Evolutionary conservation across 2,329 filamentous ascomycete genomes (phyloP), one percentile per base, ranked within the genome.

Genomic region (Xylogone sp.): DNA sequence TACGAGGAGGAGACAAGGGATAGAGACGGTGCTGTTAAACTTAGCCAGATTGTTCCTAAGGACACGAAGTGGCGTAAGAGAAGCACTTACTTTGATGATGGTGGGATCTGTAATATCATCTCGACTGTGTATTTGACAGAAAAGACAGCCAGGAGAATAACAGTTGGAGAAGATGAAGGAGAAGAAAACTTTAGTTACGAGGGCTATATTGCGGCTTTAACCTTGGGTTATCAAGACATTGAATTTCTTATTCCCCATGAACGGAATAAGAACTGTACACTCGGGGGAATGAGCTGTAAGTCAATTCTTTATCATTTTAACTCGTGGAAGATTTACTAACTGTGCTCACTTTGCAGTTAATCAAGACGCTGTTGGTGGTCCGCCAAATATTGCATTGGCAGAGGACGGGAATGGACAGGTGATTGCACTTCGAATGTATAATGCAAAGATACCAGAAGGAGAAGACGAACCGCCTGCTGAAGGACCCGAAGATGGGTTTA

Each of bases 401-500:
- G 39, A 44, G n/a, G 34, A 39, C n/a, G 39, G 31, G 2, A 43
- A 49, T 29, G 39, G 39, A 12, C 12, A 50, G 13, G 42, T 50
- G 20, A 31, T 50, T 50, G 48, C 42, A 2, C 18, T 45, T 16
- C 9, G 48, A 21, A 34, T 50, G 13, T 21, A 45, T 42, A 7
- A 39, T 7, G 53, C 66, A 0, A 42, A 68, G 34, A 39, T 39
- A 16, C 34, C 34, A 7, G 34, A 39, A 18, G 34, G 34, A 5
- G 34, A 13, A 39, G 34, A 39, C 34, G 34, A 39, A 4, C 6
- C 13, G 5, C 34, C 34, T 4, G 34, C 8, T 9, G 34, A 39
- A 16, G 34, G 34, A 5, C n/a, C n/a, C 4, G 34, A 39, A 39
- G 34, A 39, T 18, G 34, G 34, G 5, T 39, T 39, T 39, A 39